Base-by-base conservation (phyloP, 2,329 filamentous ascomycete genomes). In the Fusarium keratoplasticum region DNA sequence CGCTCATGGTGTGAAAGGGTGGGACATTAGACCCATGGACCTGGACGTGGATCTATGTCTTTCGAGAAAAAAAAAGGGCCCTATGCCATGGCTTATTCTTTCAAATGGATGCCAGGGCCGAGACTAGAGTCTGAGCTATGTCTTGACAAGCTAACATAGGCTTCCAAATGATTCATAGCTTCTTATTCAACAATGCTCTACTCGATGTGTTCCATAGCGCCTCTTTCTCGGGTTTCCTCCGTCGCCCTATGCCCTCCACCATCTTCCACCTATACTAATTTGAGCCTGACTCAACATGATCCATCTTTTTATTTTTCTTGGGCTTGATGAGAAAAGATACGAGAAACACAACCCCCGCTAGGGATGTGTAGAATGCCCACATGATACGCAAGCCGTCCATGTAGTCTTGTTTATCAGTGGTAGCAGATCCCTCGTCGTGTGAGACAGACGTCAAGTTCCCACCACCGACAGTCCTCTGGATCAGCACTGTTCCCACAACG, bases 401-500 rank as follows among this genome's bases (percentile, higher is more conserved):
- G 20, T 77, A 77, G 2, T 67, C 67, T 5, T 67, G 38, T 5
- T 73, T 75, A 14, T 70, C 65, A 9, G 70, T 66, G 7, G 63
- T 44, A 2, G 47, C 61, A 6, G 69, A 44, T 5, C 47, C 62
- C 22, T 57, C 33, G 0, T 71, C 58, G 4, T 61, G 40, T 1
- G 66, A 68, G 8, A 70, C 67, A 9, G 71, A 52, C 2, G 75
- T 76, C 47, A 77, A 44, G 18, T 66, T 71, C 4, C 69, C 75
- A 13, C 66, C 64, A 4, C 67, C 65, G 10, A 77, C 64, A 11
- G 66, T 69, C 3, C 75, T 64, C 18, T 94, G 91, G 83, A 95
- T 95, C 29, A 95, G 87, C 31, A 94, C 92, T 13, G 92, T 90
- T 38, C 94, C 94, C 33, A 95, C 86, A 2, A 94, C 92, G 59